Base-by-base conservation (phyloP, 352 stramenopile genomes). In the Blastocystis sp. region DNA sequence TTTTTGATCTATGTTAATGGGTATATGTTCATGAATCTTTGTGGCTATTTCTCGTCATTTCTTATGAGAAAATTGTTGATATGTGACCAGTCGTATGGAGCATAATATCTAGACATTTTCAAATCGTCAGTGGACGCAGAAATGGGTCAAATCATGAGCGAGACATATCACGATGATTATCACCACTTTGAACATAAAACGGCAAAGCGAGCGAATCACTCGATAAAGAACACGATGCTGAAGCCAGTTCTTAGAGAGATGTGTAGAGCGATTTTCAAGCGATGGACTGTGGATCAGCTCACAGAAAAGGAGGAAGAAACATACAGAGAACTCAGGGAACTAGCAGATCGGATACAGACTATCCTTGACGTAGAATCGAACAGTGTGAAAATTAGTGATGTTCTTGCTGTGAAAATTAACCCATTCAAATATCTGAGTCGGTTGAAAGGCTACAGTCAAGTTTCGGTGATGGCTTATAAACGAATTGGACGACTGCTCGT, bases 1-100 rank as follows among this genome's bases (percentile, higher is more conserved):
- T 85, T 69, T 45, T 16, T 85, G n/a, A 11, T 66, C 47, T 68
- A 65, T 24, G 3, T 85, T n/a, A 66, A 66, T 45, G 73, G 73
- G 20, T 26, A n/a, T n/a, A 30, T 66, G 43, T 85, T 85, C 26
- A 66, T 66, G 53, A 85, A 85, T 43, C 20, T 66, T 18, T 47
- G 43, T 13, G n/a, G 43, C 30, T 37, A 53, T 20, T 68, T 68
- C 2, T 18, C 34, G 6, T 54, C 50, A 11, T 34, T n/a, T 24
- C 39, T 65, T 47, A 13, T 68, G 8, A 50, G 73, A 37, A 2
- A 5, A 9, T 8, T 85, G 4, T 4, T 68, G 20, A 26, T 68
- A 3, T 26, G 73, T 85, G 53, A 30, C 13, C 20, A 18, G 7
- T 24, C 18, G 0, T 16, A 5, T 18, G 0, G 3, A 24, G 2